Base-by-base conservation (phyloP, 1,139 yeast species). In the Debaryomycetaceae sp. region DNA sequence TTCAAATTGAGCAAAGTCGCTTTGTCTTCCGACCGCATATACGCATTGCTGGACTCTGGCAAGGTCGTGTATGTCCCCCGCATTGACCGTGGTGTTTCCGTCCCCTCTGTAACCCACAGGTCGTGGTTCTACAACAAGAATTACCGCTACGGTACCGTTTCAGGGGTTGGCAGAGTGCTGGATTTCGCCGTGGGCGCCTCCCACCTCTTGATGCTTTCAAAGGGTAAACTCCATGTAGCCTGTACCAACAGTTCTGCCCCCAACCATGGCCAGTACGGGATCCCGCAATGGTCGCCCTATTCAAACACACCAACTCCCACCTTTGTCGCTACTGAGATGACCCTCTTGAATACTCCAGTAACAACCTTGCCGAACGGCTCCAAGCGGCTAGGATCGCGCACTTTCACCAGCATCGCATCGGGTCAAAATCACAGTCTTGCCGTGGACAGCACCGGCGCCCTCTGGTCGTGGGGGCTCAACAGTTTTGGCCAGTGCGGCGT, bases 391-490 rank as follows among this genome's bases (percentile, higher is more conserved):
- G 34, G 29, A 16, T 62, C 65, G 3, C 62, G 87, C 31, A 39
- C 41, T 3, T 73, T 83, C 34, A 54, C 49, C 5, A 61, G 70
- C 39, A 67, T 87, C 28, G 83, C 93, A 1, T 60, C 80, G 32
- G 97, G 97, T 3, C 64, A 66, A 29, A 65, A 61, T 47, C 95
- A 85, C 53, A 73, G 85, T 6, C 47, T 86, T 18, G 92, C 75
- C 2, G 50, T 69, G 19, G 90, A 83, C 39, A 43, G 57, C 2
- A 47, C 61, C 15, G 92, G 90, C 12, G 62, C 66, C 33, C 57
- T 85, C 13, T 81, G 79, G 72, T 69, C 86, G 2, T 87, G 93
- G 73, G 98, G 98, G 19, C 72, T 72, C 35, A 90, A 90, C 49
- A 60, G 71, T 2, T 71, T 57, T 47, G 97, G 98, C 15, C 90